Base-by-base conservation (phyloP, 192 early-diverging fungal species). In the Linderina pennispora region DNA sequence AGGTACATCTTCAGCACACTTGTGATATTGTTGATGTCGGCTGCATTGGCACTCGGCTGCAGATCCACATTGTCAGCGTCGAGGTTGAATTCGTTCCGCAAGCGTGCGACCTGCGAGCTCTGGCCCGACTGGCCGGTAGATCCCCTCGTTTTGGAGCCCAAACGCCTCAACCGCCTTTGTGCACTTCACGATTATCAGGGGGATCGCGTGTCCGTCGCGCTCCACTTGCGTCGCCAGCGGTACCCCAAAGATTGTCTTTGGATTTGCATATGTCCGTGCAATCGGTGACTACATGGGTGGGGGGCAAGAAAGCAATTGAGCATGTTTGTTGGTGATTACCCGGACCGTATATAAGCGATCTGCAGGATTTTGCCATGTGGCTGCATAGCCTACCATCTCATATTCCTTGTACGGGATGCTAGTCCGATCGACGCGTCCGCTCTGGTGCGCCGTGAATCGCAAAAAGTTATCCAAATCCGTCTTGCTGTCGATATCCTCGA, bases 1-100 rank as follows among this genome's bases (percentile, higher is more conserved):
- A 99, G 88, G 78, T 87, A 99, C 38, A 93, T 74, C 59, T 99
- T 99, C 3, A 99, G 63, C 19, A 89, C 83, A 39, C 90, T 81
- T 17, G 91, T 67, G 7, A 95, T 71, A 45, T 81, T 86, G 61
- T 92, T 88, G 26, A 99, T 81, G 51, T 97, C 92, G 3, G 60
- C 46, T 17, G 71, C 64, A 23, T 77, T 64, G 16, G 82, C 77
- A 34, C 79, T 80, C 26, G 60, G 54, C 7, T 75, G 74, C 36
- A 93, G 48, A 50, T 89, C 77, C 0, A 87, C 82, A 9, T 74
- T 52, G 20, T 82, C 74, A 4, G 78, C 77, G 38, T 87, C 86
- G 73, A 83, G 57, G 57, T 95, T 86, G 49, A 97, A 84, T 39
- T 80, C 62, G 17, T 60, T 59, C 15, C 82, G 74, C 22, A 97